A percentile compares a stretch with the other conserved stretches of the same genome.
These are phyloP conservation scores for Nannochloris sp. DNA, from an alignment of 139 green algal genomes.

Conservation along the genomic window DNA sequence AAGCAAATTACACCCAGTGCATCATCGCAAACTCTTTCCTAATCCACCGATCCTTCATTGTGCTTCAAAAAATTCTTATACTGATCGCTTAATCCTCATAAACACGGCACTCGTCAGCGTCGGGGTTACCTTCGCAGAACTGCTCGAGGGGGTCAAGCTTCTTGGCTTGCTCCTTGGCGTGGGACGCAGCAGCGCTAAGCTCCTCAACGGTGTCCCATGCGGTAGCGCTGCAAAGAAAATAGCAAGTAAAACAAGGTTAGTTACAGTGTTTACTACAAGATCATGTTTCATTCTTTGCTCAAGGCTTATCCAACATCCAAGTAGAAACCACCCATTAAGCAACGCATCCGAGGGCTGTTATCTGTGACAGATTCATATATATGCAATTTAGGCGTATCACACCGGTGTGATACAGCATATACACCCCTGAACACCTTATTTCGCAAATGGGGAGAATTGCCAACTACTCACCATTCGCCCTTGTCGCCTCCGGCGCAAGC, in stretches of 20 bases:
- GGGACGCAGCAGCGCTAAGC: conserved; percentile 27
- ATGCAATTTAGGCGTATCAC: too few relatives aligned
- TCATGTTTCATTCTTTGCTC: background rate
- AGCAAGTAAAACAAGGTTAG: background rate
- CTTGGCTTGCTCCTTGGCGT: conserved; percentile 12
- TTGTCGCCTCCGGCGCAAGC: conserved; percentile 17
- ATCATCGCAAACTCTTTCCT: too few relatives aligned
- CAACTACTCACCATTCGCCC: conserved; percentile 27
- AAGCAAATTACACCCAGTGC: too few relatives aligned
- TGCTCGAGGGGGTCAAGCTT: conserved; percentile 16
- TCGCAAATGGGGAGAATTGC: background rate
- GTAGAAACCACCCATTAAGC: background rate
- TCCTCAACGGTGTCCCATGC: conserved; percentile 41
- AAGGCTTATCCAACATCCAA: background rate
- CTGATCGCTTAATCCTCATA: conserved; percentile 16
- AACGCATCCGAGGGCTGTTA: background rate
- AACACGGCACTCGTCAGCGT: conserved; percentile 17
- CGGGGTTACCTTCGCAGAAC: conserved; percentile 17
- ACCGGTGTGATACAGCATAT: background rate
- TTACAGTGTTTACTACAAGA: background rate
- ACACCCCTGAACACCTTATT: background rate
- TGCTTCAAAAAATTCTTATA: too few relatives aligned
- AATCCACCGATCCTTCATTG: too few relatives aligned
- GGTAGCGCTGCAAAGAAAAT: conserved; percentile 19
- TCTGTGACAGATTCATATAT: background rate